These are phyloP conservation scores for Gossypium davidsonii DNA, from an alignment of 441 rosid species.

Conservation along the genomic window DNA sequence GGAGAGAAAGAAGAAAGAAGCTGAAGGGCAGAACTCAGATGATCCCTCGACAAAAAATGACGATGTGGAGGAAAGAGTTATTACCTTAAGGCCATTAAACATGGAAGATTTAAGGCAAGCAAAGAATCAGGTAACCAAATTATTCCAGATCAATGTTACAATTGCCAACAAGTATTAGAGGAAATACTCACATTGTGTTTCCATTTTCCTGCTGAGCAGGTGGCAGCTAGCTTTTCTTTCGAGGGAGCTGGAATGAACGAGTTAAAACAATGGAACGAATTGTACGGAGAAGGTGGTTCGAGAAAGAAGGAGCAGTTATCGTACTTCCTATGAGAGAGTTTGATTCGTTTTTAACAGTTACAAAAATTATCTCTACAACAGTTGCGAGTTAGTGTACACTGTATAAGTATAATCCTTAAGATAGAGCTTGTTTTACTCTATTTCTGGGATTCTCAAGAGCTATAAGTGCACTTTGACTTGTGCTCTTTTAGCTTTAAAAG, in stretches of 20 bases:
- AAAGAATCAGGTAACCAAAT: slow-evolving; percentile 53
- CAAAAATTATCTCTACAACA: no score
- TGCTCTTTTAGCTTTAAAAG: neutral
- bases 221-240: slow-evolving; percentile 67
- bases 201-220: slow-evolving; percentile 32
- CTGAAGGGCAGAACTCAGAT: slow-evolving; percentile 19
- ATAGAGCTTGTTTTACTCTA: no score
- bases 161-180: neutral
- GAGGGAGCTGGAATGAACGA: slow-evolving; percentile 68
- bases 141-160: neutral
- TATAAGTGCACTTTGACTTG: neutral
- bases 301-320: slow-evolving; percentile 78
- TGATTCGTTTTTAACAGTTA: neutral
- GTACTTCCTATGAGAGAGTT: slow-evolving; percentile 43
- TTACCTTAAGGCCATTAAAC: slow-evolving; percentile 59
- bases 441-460: no score
- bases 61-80: slow-evolving; percentile 36
- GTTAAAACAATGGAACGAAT: slow-evolving; percentile 78
- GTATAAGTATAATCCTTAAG: no score
- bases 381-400: no score
- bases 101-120: slow-evolving; percentile 38
- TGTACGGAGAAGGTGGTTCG: slow-evolving; percentile 75
- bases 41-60: slow-evolving; percentile 22
- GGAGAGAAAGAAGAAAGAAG: slow-evolving; percentile 48
- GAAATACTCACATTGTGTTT: neutral